phyloP scores from a whole-genome alignment of 306 rosid genomes.

The Quercus alba region DNA sequence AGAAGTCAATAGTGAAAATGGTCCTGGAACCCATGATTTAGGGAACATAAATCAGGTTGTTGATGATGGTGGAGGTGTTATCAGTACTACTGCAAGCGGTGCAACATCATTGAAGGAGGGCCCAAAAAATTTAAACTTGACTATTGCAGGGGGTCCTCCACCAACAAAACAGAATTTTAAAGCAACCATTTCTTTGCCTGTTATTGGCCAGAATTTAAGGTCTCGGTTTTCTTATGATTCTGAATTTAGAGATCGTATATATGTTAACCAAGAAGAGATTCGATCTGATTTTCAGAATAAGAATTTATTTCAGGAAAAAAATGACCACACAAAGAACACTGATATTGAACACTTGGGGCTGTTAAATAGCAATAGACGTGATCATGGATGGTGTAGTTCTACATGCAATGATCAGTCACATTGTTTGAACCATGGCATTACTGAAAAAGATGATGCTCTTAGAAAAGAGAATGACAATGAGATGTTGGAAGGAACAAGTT shows the following conservation, averaged over 20 bases:
- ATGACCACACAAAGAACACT: constrained; percentile 17
- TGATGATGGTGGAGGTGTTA: constrained; percentile 34
- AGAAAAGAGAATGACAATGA: background rate
- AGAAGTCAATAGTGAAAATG: constrained; percentile 43
- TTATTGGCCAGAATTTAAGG: constrained; percentile 80
- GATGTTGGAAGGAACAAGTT: constrained; percentile 4
- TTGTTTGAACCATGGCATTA: background rate
- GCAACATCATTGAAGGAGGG: constrained; percentile 43
- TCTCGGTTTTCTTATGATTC: constrained; percentile 64
- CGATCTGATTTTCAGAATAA: constrained; percentile 33
- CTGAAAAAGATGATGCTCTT: constrained; percentile 9
- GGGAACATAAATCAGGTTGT: constrained; percentile 20
- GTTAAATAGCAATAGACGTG: background rate
- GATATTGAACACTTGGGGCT: constrained; percentile 4
- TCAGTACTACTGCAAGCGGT: constrained; percentile 24
- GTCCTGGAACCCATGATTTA: constrained; percentile 28
- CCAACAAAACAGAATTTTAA: constrained; percentile 86
- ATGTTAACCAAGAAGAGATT: constrained; percentile 24
- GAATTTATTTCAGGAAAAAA: constrained; percentile 27
- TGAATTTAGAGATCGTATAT: constrained; percentile 37
- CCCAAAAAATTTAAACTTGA: constrained; percentile 52
- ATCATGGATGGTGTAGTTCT: background rate
- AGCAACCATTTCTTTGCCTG: constrained; percentile 78
- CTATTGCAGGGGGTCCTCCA: constrained; percentile 98
- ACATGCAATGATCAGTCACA: background rate